Conservation (phyloP, 371 early-diverging fungal genomes). For the Mortierella polycephala region DNA sequence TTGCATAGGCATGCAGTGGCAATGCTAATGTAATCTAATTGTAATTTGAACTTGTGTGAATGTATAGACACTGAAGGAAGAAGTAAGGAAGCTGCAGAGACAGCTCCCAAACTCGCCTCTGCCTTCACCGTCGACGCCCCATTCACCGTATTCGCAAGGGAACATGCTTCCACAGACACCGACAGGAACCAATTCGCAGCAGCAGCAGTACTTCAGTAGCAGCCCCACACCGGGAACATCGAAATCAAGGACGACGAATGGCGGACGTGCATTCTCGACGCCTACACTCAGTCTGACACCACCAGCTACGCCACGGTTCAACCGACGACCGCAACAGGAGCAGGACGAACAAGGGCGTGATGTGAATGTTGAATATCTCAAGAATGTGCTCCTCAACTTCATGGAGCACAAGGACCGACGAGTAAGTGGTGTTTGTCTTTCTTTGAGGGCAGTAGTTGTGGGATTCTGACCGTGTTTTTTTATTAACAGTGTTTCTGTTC, state of each 20-base stretch:
- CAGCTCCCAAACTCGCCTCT: constrained; percentile 27
- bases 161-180: constrained; percentile 1
- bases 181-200: neutral
- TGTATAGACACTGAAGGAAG: constrained; percentile 76
- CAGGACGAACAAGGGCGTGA: constrained; percentile 52
- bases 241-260: neutral
- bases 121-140: constrained; percentile 25
- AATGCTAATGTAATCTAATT: too few relatives aligned
- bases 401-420: constrained; percentile 83
- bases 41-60: too few relatives aligned
- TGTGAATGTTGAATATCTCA: constrained; percentile 85
- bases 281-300: constrained; percentile 18
- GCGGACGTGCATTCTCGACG: constrained; percentile 19
- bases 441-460: constrained; percentile 25
- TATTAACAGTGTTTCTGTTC: neutral
- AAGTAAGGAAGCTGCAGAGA: constrained; percentile 49
- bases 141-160: constrained; percentile 23
- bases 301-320: constrained; percentile 39
- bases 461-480: neutral
- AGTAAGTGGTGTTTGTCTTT: constrained; percentile 49
- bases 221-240: constrained; percentile 10
- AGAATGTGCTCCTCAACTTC: constrained; percentile 86
- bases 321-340: constrained; percentile 32
- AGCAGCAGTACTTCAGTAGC: neutral
- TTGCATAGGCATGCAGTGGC: too few relatives aligned